Conservation (phyloP, 106 monocot species). For the Ottelia alismoides region DNA sequence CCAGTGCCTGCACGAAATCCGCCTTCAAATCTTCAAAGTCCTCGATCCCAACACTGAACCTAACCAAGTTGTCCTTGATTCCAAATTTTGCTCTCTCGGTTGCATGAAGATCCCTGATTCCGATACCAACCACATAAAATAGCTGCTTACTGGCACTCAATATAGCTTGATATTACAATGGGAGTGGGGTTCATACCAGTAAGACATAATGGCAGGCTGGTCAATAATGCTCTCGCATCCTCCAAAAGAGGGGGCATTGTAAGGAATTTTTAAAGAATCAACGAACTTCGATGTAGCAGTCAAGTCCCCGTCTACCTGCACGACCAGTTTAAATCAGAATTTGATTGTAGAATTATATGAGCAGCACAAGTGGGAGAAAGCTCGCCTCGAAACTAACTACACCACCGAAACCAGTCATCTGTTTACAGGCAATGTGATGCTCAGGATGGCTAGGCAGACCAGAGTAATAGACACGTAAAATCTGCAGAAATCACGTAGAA, state of each 20-base stretch:
- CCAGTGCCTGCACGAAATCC: slow-evolving; percentile 66
- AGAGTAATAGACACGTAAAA: slow-evolving; percentile 69
- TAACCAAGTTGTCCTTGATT: slow-evolving; percentile 84
- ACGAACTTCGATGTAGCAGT: slow-evolving; percentile 36
- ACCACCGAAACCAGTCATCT: slow-evolving; percentile 82
- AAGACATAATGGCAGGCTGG: slow-evolving; percentile 79
- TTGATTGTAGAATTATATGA: too few relatives aligned
- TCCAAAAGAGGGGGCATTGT: slow-evolving; percentile 68
- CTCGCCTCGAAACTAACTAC: slow-evolving; percentile 79
- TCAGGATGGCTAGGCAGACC: slow-evolving; percentile 69
- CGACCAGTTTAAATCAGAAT: neutral
- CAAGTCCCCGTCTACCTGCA: slow-evolving; percentile 59
- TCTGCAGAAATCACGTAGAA: too few relatives aligned
- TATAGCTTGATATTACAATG: too few relatives aligned
- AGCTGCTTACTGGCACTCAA: too few relatives aligned
- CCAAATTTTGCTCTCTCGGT: slow-evolving; percentile 70
- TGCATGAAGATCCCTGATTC: slow-evolving; percentile 59
- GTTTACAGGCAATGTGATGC: slow-evolving; percentile 65
- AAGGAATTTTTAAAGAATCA: slow-evolving; percentile 71
- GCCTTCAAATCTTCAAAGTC: slow-evolving; percentile 82
- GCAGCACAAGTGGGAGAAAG: too few relatives aligned
- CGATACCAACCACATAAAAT: too few relatives aligned
- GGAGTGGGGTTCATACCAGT: slow-evolving; percentile 31
- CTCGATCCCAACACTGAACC: slow-evolving; percentile 92
- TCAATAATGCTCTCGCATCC: slow-evolving; percentile 80